These are phyloP conservation scores for Saccharum spontaneum DNA, from an alignment of 176 grass and related monocot genomes.

Conservation along the genomic window DNA sequence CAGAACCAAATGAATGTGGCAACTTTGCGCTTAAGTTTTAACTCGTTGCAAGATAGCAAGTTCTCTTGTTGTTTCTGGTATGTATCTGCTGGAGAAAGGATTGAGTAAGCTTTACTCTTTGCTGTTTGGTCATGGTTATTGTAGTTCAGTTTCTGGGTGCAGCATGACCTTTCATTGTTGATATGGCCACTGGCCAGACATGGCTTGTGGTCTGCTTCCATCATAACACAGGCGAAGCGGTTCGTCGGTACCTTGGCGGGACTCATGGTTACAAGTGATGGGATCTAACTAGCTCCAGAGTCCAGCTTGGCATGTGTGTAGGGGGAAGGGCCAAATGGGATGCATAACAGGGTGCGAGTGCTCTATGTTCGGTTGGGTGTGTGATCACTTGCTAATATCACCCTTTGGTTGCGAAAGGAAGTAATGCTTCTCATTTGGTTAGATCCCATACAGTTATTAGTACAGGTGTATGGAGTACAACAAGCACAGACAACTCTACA, in stretches of 20 bases:
- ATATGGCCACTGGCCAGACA: not conserved
- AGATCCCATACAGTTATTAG: not conserved
- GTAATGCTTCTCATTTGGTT: too few relatives aligned
- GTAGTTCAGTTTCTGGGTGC: not conserved
- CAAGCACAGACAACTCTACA: not conserved
- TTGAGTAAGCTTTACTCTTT: not conserved
- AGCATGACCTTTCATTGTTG: not conserved
- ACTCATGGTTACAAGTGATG: not conserved
- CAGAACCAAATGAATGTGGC: not conserved
- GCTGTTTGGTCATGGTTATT: not conserved
- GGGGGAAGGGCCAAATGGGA: too few relatives aligned
- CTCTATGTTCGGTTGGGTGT: not conserved
- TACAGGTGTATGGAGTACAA: not conserved
- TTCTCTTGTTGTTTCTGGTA: not conserved
- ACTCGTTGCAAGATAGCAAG: not conserved
- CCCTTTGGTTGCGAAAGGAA: not conserved
- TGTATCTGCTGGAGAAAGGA: not conserved
- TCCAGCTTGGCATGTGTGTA: too few relatives aligned
- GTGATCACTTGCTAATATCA: not conserved
- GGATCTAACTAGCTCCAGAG: not conserved
- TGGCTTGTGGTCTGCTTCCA: not conserved
- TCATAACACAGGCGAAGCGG: too few relatives aligned
- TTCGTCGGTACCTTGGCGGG: not conserved
- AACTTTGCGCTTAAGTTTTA: not conserved
- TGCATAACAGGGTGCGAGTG: too few relatives aligned